A percentile compares a stretch with the other conserved stretches of the same genome.
These are phyloP conservation scores for Rhizophora apiculata DNA, from an alignment of 345 rosid genomes.

Conservation along the genomic window DNA sequence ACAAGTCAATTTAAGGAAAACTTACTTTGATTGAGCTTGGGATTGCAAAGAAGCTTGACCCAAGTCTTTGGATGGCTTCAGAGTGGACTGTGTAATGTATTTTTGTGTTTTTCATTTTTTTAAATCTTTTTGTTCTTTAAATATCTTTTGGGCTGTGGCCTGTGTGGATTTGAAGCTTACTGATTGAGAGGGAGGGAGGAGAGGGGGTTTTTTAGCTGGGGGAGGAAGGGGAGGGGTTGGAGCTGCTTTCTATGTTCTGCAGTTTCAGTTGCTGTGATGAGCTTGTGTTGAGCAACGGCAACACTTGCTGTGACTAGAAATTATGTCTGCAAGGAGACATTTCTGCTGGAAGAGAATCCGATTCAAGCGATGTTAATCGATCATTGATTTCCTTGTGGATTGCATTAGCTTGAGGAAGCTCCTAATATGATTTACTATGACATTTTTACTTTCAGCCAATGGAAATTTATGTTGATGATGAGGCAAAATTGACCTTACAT, in stretches of 20 bases:
- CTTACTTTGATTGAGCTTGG: slow-evolving; percentile 16
- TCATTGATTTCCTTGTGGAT: slow-evolving; percentile 63
- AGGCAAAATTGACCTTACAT: slow-evolving; percentile 97
- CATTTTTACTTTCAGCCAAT: slow-evolving; percentile 96
- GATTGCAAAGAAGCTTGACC: neutral
- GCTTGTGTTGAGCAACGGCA: slow-evolving; percentile 9
- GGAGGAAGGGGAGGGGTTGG: neutral
- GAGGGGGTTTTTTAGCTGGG: neutral
- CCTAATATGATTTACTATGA: slow-evolving; percentile 75
- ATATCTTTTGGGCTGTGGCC: neutral
- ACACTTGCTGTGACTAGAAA: slow-evolving; percentile 26
- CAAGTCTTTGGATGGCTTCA: neutral
- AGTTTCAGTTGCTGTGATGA: slow-evolving; percentile 1
- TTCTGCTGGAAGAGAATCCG: slow-evolving; percentile 48
- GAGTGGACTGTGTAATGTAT: neutral
- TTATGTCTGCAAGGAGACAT: slow-evolving; percentile 37
- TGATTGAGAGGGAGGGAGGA: neutral
- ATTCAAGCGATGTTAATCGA: slow-evolving; percentile 49
- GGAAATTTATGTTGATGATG: slow-evolving; percentile 98
- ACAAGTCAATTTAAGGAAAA: slow-evolving; percentile 11
- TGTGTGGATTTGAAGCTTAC: neutral
- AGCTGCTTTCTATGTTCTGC: slow-evolving; percentile 2
- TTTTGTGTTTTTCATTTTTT: neutral
- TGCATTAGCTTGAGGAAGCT: slow-evolving; percentile 56
- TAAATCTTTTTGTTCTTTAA: neutral